Base-by-base conservation (phyloP, 208 protist species). In the Phytomonas francai region DNA sequence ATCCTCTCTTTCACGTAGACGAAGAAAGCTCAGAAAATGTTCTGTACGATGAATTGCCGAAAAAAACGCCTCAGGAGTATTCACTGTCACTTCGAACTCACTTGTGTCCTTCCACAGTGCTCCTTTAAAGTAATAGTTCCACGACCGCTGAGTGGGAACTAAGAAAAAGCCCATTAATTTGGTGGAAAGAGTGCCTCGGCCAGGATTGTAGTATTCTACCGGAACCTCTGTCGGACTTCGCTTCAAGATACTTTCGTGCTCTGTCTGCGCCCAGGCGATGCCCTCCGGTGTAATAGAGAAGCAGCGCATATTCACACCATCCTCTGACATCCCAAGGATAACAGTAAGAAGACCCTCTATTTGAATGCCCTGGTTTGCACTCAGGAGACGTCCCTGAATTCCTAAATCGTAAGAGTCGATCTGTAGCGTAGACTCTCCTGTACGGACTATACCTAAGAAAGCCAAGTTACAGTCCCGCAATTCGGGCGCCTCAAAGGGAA, bases 121-220 rank as follows among this genome's bases (percentile, higher is more conserved):
- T 12, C 87, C 86, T n/a, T 79, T 83, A 76, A 96, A 96, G 65
- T 79, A 82, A 77, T 93, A 91, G 74, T 96, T 96, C 88, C 91
- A 96, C 61, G 67, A 69, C 12, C 80, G 79, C 60, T 87, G 85
- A 2, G 64, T 67, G 4, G 91, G 91, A 19, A 93, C 85, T 16
- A 94, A 67, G 65, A 92, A 93, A 66, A 96, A 96, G 9, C 88
- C 82, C 22, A 85, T 75, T 12, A 80, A 71, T 58, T 85, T 79
- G 19, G 77, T 51, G n/a, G 86, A 89, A 14, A 93, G 56, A 29
- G 80, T 87, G 25, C 82, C 87, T 36, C 86, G 81, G 61, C 80
- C 85, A 25, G 88, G 65, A 4, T 72, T 59, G 70, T 76, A 84
- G 76, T 88, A 80, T 33, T 72, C 76, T 31, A 77, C 74, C 3